Conservation (phyloP, 352 stramenopile species). For the Pythium oligandrum region DNA sequence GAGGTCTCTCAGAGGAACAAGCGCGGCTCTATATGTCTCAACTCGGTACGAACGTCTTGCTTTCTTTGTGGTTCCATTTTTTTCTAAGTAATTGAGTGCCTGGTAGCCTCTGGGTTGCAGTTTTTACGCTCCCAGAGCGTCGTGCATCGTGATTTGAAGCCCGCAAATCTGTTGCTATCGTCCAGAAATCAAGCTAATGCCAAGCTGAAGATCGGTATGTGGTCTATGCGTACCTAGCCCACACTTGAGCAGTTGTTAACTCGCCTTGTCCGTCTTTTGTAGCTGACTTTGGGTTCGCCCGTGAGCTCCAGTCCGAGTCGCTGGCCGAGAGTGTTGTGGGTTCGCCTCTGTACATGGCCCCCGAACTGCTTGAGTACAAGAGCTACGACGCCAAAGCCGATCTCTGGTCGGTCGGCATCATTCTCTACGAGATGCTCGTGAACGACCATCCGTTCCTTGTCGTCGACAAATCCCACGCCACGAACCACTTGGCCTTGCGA, state of each 20-base stretch:
- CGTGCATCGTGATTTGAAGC: constrained; percentile 74
- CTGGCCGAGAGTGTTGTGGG: constrained; percentile 79
- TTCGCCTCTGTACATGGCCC: constrained; percentile 77
- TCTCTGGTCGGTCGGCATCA: constrained; percentile 78
- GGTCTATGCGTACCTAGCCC: too few relatives aligned
- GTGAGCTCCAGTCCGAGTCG: constrained; percentile 60
- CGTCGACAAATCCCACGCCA: constrained; percentile 68
- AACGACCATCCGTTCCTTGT: constrained; percentile 78
- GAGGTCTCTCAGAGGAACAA: constrained; percentile 56
- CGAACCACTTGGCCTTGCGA: constrained; percentile 69
- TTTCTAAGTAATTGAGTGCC: neutral
- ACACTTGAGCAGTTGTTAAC: too few relatives aligned
- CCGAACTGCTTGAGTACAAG: constrained; percentile 80
- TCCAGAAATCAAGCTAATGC: constrained; percentile 56
- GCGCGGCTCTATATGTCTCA: constrained; percentile 78
- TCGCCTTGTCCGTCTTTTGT: neutral
- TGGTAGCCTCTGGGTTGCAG: constrained; percentile 57
- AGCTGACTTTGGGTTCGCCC: constrained; percentile 76
- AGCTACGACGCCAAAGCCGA: constrained; percentile 81
- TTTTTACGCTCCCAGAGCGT: constrained; percentile 76
- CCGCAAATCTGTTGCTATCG: constrained; percentile 67
- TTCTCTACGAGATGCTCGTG: constrained; percentile 81
- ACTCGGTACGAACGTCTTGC: constrained; percentile 33
- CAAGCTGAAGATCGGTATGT: constrained; percentile 73
- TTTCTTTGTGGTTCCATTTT: neutral